Evolutionary conservation across 169 alveolate genomes (phyloP), one percentile per base, ranked within the genome.

Genomic region (Eimeria brunetti): DNA sequence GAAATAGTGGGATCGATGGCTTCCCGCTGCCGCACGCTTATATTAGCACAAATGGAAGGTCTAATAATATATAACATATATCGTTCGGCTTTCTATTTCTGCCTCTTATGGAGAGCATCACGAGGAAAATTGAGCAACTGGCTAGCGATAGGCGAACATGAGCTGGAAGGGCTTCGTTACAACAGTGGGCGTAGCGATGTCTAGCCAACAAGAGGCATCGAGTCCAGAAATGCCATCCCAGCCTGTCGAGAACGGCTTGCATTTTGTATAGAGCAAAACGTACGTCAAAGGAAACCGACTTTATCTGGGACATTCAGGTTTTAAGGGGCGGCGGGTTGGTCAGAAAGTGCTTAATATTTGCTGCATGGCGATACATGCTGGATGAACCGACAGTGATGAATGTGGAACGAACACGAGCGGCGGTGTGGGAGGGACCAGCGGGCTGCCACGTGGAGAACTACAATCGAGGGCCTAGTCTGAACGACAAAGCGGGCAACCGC

Each of bases 311-410:
- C 27, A 27, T 78, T 22, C 46, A 78, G 69, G 44, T 78, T 44
- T 14, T 78, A 51, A 46, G 67, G 64, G 44, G 5, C 67, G 18
- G 30, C 46, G 30, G 60, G 41, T n/a, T 46, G 51, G 20, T 14
- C 33, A 38, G 22, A 36, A 73, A 49, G 78, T 78, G 88, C 88
- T 78, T 8, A n/a, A 30, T n/a, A 46, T 46, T 27, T 51, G 67
- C 46, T 46, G 44, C 88, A 67, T 51, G 60, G 60, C 67, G 64
- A 51, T 78, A 78, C 67, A 78, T 46, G 88, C 67, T 49, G 33
- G 53, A 38, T 73, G 56, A 20, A 36, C 8, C 53, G 33, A 38
- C 38, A 1, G 33, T 7, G 16, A 38, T 51, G 53, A 14, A 16
- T 38, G 41, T 38, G 56, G 56, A 38, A 20, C 53, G 38, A 14